Conservation (phyloP, 1,284 basidiomycete genomes). For the Takashimella tepidaria region DNA sequence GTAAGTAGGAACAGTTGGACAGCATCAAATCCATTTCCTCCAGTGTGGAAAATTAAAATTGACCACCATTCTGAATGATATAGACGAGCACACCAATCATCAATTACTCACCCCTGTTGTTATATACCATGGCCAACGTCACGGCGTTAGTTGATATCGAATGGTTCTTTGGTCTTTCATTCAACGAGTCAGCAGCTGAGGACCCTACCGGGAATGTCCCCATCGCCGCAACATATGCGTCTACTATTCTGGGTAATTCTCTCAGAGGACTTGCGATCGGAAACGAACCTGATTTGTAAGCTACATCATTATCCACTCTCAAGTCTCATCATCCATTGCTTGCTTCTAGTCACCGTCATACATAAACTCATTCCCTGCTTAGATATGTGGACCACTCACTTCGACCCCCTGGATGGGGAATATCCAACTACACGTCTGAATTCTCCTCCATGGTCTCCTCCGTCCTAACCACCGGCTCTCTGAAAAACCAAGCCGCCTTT, state of each 20-base stretch:
- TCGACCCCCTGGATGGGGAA: constrained; percentile 46
- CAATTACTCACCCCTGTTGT: constrained; percentile 55
- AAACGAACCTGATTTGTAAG: constrained; percentile 66
- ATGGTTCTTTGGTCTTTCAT: constrained; percentile 58
- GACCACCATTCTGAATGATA: background rate
- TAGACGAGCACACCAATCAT: constrained; percentile 56
- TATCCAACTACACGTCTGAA: constrained; percentile 54
- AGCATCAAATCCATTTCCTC: too few relatives aligned
- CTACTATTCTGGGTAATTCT: constrained; percentile 56
- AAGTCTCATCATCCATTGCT: background rate
- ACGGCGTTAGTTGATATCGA: constrained; percentile 54
- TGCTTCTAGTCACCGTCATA: background rate
- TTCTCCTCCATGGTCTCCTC: constrained; percentile 50
- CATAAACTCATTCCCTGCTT: too few relatives aligned
- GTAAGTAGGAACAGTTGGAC: background rate
- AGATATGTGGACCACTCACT: constrained; percentile 36
- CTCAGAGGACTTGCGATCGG: constrained; percentile 57
- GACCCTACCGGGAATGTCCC: constrained; percentile 50
- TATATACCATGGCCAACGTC: constrained; percentile 59
- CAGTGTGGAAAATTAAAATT: too few relatives aligned
- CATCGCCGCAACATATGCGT: constrained; percentile 54
- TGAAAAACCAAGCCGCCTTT: constrained; percentile 53
- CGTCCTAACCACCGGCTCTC: constrained; percentile 43
- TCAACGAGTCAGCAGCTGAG: constrained; percentile 50
- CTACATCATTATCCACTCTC: background rate